phyloP scores from a whole-genome alignment of 1,284 basidiomycete species.

The Tilletia indica region DNA sequence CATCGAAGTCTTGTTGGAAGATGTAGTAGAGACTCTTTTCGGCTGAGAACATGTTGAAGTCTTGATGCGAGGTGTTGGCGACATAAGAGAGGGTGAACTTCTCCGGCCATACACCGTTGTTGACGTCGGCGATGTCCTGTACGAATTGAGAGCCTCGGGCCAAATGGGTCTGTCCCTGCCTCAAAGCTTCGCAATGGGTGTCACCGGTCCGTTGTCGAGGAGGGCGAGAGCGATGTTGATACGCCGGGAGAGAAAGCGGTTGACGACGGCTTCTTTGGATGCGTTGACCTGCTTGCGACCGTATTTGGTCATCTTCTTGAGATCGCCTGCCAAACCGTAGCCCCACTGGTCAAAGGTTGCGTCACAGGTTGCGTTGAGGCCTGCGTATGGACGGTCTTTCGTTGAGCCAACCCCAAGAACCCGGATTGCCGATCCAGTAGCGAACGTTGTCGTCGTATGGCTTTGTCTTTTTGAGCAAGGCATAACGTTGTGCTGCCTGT shows the following conservation, averaged over 20 bases:
- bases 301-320: conserved; percentile 31
- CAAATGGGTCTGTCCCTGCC: conserved; percentile 46
- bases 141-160: conserved; percentile 42
- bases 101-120: conserved; percentile 28
- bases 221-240: conserved; percentile 46
- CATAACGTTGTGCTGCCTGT: conserved; percentile 44
- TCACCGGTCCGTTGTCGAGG: conserved; percentile 49
- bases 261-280: conserved; percentile 27
- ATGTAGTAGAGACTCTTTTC: conserved; percentile 32
- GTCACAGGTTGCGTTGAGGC: conserved; percentile 24
- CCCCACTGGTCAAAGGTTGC: conserved; percentile 32
- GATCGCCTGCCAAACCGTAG: conserved; percentile 38
- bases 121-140: conserved; percentile 24
- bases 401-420: conserved; percentile 43
- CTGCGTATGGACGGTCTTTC: conserved; percentile 25
- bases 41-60: conserved; percentile 42
- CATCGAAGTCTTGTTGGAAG: conserved; percentile 31
- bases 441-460: conserved; percentile 25
- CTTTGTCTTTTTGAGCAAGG: conserved; percentile 33
- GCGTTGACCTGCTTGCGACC: conserved; percentile 35
- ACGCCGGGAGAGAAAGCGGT: conserved; percentile 33
- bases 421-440: conserved; percentile 50
- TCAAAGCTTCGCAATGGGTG: conserved; percentile 38
- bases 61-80: conserved; percentile 44
- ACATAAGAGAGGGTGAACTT: conserved; percentile 46